Conservation (phyloP, 2,329 filamentous ascomycete species). For the Chrysoporthe cubensis region DNA sequence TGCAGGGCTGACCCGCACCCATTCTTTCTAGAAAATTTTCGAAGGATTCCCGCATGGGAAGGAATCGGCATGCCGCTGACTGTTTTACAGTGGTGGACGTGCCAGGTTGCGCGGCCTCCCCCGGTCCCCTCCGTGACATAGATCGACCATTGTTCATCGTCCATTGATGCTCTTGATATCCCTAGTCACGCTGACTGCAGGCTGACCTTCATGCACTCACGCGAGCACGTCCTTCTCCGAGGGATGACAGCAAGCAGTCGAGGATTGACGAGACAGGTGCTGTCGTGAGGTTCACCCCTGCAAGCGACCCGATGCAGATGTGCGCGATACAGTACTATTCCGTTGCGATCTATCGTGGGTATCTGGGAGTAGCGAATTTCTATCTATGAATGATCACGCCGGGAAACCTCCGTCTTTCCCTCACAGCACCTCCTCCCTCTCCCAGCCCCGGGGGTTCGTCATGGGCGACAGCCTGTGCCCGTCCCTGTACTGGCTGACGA, state of each 20-base stretch:
- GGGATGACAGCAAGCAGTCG: neutral
- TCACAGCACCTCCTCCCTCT: slow-evolving; percentile 71
- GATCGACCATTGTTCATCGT: neutral
- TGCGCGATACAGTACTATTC: neutral
- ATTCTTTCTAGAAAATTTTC: slow-evolving; percentile 17
- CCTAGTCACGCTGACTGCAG: neutral
- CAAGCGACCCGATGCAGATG: neutral
- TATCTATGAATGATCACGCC: neutral
- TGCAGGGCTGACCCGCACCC: slow-evolving; percentile 21
- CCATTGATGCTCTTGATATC: neutral
- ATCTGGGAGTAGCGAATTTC: slow-evolving; percentile 17
- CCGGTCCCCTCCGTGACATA: too few species aligned
- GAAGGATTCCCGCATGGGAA: slow-evolving; percentile 7
- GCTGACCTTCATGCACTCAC: neutral
- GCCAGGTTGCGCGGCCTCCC: too few species aligned
- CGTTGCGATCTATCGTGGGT: slow-evolving; percentile 16
- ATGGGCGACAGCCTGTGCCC: slow-evolving; percentile 64
- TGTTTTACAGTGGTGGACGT: too few species aligned
- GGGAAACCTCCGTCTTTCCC: neutral
- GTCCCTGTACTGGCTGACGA: slow-evolving; percentile 81
- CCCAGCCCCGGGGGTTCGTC: slow-evolving; percentile 73
- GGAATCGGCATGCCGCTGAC: slow-evolving; percentile 1
- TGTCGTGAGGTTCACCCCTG: neutral
- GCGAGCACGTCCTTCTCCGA: neutral
- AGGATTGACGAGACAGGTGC: neutral